Evolutionary conservation across 768 basidiomycete genomes (phyloP).

Genomic region (Mycena latifolia): DNA sequence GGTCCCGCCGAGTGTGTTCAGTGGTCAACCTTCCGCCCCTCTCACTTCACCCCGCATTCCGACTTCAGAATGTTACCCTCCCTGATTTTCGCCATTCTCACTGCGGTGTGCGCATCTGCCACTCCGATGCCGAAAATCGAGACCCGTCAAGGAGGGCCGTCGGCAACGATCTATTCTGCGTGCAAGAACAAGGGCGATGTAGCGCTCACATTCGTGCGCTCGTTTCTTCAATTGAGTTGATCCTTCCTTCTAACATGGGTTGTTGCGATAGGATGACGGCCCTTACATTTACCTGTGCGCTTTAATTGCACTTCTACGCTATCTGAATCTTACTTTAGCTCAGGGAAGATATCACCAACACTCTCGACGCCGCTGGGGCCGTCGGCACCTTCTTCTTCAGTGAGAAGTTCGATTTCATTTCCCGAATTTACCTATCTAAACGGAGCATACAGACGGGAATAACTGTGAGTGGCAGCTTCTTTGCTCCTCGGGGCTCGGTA

Average conservation of each 20-base stretch:
- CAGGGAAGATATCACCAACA: conserved; percentile 49
- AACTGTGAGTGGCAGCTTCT: conserved; percentile 4
- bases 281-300: conserved; percentile 20
- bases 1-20: neutral
- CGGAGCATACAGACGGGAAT: conserved; percentile 7
- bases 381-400: conserved; percentile 48
- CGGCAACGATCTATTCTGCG: conserved; percentile 9
- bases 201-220: conserved; percentile 18
- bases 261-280: conserved; percentile 20
- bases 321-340: neutral
- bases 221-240: no score
- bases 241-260: neutral
- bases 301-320: neutral
- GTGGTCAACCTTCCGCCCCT: neutral
- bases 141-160: neutral
- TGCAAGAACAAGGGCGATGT: conserved; percentile 11
- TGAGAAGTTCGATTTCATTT: conserved; percentile 1
- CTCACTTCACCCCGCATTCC: neutral
- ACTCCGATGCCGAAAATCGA: neutral
- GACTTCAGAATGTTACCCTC: conserved; percentile 1
- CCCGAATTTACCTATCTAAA: neutral
- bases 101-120: neutral
- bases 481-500: neutral
- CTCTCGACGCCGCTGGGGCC: conserved; percentile 40
- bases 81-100: neutral